Base-by-base conservation (phyloP, 306 rosid genomes). In the Inga oerstediana region DNA sequence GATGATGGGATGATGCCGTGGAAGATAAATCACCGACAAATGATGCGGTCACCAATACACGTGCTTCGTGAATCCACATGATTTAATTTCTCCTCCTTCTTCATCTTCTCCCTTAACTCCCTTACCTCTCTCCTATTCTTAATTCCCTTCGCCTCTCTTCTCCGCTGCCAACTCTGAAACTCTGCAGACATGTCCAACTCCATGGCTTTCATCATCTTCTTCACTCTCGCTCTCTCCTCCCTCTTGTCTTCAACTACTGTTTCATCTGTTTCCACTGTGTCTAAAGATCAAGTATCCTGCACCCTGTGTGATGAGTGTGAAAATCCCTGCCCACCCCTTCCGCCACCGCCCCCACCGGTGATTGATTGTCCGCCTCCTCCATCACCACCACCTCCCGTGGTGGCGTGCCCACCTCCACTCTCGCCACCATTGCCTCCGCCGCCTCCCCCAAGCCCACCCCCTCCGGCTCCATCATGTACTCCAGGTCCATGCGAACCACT, bases 1-100 rank as follows among this genome's bases (percentile, higher is more conserved):
- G 81, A 79, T 77, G 82, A 82, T 84, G 81, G 67, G 75, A 78
- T 37, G 49, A 73, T 87, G 51, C 22, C 88, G 72, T 82, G 73
- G 79, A 87, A 91, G 92, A 86, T 86, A 87, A 87, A 84, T 69
- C 93, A 91, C 95, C 94, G 92, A 93, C 93, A 91, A 82, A 80
- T 75, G 85, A 86, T 86, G 94, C 87, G 88, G 88, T 86, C 89
- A 87, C 87, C 89, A 87, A 89, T 61, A 66, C 85, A 89, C 90
- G 52, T 80, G 81, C 81, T 30, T 72, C 34, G 35, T 44, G 15
- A 68, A 32, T 64, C 65, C 43, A 22, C 44, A 13, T 59, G 32
- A n/a, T 59, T 22, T 59, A 32, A 74, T 73, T 44, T 41, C 20
- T 73, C 20, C 27, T 37, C 62, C 39, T 20, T 9, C n/a, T 19